Conservation (phyloP, 805 yeast species). For the Candida coleopterorum region DNA sequence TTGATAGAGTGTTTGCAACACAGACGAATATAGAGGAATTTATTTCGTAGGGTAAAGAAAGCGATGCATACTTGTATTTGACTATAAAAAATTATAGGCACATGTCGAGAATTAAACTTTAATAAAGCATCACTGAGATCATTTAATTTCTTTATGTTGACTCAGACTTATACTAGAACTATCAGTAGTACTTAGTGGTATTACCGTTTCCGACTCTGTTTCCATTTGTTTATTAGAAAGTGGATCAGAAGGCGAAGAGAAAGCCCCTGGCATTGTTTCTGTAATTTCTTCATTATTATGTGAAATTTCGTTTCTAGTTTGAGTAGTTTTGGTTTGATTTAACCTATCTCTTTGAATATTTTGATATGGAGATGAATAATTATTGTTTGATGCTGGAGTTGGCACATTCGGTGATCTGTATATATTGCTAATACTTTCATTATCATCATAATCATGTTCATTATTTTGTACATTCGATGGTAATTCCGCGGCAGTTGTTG, state of each 20-base stretch:
- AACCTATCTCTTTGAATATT: not conserved
- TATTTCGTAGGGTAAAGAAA: no score
- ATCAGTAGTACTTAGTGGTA: not conserved
- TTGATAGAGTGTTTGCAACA: no score
- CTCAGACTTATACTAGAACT: not conserved
- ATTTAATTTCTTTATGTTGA: not conserved
- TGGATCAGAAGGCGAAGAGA: not conserved
- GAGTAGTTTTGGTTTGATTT: not conserved
- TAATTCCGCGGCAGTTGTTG: not conserved
- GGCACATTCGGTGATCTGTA: conserved; percentile 6
- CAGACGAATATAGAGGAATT: no score
- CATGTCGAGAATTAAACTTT: no score
- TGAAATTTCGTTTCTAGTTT: not conserved
- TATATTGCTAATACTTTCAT: conserved; percentile 7
- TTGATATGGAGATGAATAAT: no score
- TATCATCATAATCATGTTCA: not conserved
- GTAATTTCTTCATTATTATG: not conserved
- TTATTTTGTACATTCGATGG: not conserved
- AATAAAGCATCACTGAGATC: not conserved
- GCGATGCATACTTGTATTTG: no score
- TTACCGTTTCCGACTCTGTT: not conserved
- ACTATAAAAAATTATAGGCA: no score
- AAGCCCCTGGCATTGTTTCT: conserved; percentile 3
- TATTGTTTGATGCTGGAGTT: not conserved
- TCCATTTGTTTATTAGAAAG: not conserved